phyloP scores from a whole-genome alignment of 805 yeast genomes.

The Sungouiozyma intestinalis region DNA sequence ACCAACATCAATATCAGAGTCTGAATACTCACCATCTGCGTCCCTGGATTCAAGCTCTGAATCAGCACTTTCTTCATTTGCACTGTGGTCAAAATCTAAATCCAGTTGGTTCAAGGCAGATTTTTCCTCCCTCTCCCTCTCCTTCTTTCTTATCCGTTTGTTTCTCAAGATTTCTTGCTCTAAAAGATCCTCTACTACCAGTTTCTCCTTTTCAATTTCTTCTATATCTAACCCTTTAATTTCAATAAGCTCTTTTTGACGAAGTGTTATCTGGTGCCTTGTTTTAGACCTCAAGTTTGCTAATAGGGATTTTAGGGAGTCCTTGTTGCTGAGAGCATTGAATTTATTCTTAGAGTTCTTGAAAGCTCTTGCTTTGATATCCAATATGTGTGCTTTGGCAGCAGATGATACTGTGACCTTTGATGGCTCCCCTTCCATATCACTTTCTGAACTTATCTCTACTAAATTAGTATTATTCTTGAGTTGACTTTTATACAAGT shows the following conservation, averaged over 20 bases:
- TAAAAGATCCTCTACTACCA: slow-evolving; percentile 26
- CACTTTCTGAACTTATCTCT: slow-evolving; percentile 6
- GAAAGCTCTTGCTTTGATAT: slow-evolving; percentile 28
- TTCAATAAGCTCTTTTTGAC: slow-evolving; percentile 37
- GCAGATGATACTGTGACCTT: neutral
- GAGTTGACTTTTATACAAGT: neutral
- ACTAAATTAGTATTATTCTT: neutral
- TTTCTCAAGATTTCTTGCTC: slow-evolving; percentile 44
- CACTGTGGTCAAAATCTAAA: slow-evolving; percentile 13
- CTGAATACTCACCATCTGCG: neutral
- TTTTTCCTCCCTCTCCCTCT: slow-evolving; percentile 28
- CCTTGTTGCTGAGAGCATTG: slow-evolving; percentile 4
- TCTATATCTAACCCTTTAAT: slow-evolving; percentile 35
- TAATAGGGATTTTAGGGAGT: slow-evolving; percentile 27
- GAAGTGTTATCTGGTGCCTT: slow-evolving; percentile 39
- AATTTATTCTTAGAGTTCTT: slow-evolving; percentile 8
- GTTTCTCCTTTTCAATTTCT: slow-evolving; percentile 31
- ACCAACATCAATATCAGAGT: neutral
- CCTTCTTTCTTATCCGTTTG: slow-evolving; percentile 35
- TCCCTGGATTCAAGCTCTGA: neutral
- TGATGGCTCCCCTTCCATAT: slow-evolving; percentile 5
- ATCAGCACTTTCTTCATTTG: slow-evolving; percentile 6
- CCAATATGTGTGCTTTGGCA: slow-evolving; percentile 29
- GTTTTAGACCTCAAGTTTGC: slow-evolving; percentile 34
- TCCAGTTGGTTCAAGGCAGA: slow-evolving; percentile 11